Evolutionary conservation across 1,284 basidiomycete genomes (phyloP).

Genomic region (Phellopilus nigrolimitatus): DNA sequence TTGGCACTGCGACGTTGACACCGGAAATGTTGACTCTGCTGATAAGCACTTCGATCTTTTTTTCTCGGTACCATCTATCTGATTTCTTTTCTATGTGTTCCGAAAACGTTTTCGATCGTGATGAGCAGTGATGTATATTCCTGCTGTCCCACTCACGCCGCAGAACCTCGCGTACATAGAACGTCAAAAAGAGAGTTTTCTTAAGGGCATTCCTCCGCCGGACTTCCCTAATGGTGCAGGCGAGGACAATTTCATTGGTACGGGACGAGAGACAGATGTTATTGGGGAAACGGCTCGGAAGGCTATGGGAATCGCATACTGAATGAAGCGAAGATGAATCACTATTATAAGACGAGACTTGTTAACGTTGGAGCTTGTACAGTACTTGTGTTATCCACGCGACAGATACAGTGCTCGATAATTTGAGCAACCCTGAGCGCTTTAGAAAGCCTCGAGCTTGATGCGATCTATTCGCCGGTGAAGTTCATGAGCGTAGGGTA

Average conservation of each 20-base stretch:
- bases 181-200: slow-evolving; percentile 59
- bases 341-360: no score
- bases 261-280: slow-evolving; percentile 47
- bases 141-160: slow-evolving; percentile 70
- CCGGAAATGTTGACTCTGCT: slow-evolving; percentile 65
- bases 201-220: slow-evolving; percentile 56
- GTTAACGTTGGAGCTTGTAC: no score
- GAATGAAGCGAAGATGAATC: not conserved
- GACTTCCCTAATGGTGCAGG: slow-evolving; percentile 65
- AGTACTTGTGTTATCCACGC: no score
- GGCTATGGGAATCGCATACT: slow-evolving; percentile 47
- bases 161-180: slow-evolving; percentile 58
- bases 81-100: not conserved
- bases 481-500: no score
- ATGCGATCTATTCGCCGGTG: no score
- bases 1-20: slow-evolving; percentile 82
- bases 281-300: slow-evolving; percentile 39
- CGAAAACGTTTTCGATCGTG: slow-evolving; percentile 34
- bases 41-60: slow-evolving; percentile 36
- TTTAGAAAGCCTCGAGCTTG: no score
- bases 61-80: slow-evolving; percentile 3
- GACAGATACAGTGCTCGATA: no score
- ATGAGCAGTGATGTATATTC: slow-evolving; percentile 86
- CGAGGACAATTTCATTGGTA: slow-evolving; percentile 50
- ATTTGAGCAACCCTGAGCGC: no score